These are phyloP conservation scores for Fraxinus dipetala DNA, from an alignment of 305 asterid genomes.

Conservation along the genomic window DNA sequence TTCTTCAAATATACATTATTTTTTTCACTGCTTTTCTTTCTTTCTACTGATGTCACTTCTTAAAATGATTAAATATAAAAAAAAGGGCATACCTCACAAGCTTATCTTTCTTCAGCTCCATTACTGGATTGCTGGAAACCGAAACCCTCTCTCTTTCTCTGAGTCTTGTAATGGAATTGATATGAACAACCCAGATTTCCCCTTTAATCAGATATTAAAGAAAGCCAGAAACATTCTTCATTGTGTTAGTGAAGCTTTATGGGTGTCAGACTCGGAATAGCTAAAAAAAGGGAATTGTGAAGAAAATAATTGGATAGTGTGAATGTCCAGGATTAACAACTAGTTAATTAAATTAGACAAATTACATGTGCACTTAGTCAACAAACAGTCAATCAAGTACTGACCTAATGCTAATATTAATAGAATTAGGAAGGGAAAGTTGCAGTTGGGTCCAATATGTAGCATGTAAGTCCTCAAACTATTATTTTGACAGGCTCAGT, in stretches of 20 bases:
- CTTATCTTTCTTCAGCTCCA: constrained; percentile 55
- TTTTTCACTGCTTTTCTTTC: not conserved
- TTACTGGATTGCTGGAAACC: constrained; percentile 25
- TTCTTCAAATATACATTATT: not conserved
- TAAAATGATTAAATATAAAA: not conserved
- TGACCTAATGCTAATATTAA: not conserved
- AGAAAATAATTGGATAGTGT: not conserved
- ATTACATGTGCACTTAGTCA: constrained; percentile 19
- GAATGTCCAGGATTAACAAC: constrained; percentile 4
- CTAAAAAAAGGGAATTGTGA: no score
- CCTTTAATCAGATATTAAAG: constrained; percentile 26
- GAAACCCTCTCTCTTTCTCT: not conserved
- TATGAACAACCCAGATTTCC: constrained; percentile 16
- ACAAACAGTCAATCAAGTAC: not conserved
- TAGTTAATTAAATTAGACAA: constrained; percentile 3
- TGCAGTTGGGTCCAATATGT: not conserved
- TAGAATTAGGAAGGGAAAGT: not conserved
- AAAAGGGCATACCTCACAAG: constrained; percentile 45
- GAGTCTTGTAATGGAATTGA: constrained; percentile 16
- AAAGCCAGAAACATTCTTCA: constrained; percentile 31
- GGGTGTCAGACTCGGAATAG: constrained; percentile 25
- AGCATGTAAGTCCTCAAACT: not conserved
- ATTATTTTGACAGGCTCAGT: no score
- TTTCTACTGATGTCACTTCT: not conserved
- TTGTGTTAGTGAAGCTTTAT: not conserved